Conservation (phyloP, 1,284 basidiomycete genomes). For the Tausonia pullulans region DNA sequence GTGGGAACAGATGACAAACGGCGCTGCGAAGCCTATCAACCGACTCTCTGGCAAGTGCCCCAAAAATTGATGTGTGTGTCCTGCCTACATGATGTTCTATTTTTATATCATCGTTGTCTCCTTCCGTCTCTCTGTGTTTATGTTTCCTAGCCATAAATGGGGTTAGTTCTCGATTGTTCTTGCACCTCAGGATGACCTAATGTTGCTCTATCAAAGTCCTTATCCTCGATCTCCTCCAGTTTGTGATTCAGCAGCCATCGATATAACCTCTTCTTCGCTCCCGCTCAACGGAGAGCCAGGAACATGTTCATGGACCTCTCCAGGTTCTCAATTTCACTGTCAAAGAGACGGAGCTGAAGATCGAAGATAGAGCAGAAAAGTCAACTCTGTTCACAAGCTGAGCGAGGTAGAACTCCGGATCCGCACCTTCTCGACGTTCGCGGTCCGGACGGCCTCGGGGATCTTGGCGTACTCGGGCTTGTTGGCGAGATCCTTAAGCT, state of each 20-base stretch:
- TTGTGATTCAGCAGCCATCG: too few species aligned
- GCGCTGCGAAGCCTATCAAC: constrained; percentile 3
- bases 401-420: not conserved
- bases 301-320: constrained; percentile 53
- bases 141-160: too few species aligned
- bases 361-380: not conserved
- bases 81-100: too few species aligned
- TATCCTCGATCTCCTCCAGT: too few species aligned
- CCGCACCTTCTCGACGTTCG: constrained; percentile 68
- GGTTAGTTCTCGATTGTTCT: too few species aligned
- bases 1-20: constrained; percentile 10
- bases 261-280: not conserved
- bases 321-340: constrained; percentile 52
- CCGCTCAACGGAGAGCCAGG: constrained; percentile 11
- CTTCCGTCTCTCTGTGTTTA: too few species aligned
- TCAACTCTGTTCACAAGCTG: not conserved
- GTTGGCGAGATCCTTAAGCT: constrained; percentile 58
- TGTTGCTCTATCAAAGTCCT: too few species aligned
- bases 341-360: constrained; percentile 48
- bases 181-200: too few species aligned
- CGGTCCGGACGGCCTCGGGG: constrained; percentile 58
- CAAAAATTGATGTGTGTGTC: too few species aligned
- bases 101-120: too few species aligned
- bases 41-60: not conserved
- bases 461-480: constrained; percentile 63